phyloP scores from a whole-genome alignment of 148 eudicot genomes.

The Silene uniflora region DNA sequence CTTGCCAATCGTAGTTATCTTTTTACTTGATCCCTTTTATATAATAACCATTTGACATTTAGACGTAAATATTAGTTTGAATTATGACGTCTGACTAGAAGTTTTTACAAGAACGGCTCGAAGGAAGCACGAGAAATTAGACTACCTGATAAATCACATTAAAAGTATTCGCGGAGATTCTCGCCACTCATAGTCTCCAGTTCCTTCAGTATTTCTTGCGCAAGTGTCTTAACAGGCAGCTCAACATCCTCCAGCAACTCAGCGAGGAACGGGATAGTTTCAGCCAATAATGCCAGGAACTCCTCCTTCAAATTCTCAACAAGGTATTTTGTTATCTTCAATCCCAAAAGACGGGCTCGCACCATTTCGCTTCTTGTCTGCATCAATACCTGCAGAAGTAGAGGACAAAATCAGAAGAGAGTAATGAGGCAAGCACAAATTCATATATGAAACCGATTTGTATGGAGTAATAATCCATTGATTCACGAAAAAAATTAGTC shows the following conservation, averaged over 20 bases:
- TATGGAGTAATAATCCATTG: too few species aligned
- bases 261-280: conserved; percentile 89
- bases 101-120: too few species aligned
- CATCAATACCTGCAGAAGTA: conserved; percentile 65
- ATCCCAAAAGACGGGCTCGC: conserved; percentile 65
- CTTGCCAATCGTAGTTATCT: too few species aligned
- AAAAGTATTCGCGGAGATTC: conserved; percentile 74
- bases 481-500: too few species aligned
- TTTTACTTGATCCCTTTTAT: too few species aligned
- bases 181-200: conserved; percentile 87
- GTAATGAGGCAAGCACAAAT: not conserved
- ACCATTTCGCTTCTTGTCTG: conserved; percentile 80
- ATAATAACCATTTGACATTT: too few species aligned
- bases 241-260: conserved; percentile 92
- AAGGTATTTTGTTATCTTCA: conserved; percentile 64
- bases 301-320: conserved; percentile 85
- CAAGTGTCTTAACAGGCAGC: conserved; percentile 72
- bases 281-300: conserved; percentile 70
- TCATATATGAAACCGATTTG: too few species aligned
- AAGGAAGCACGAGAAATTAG: not conserved
- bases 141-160: conserved; percentile 22
- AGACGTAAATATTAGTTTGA: too few species aligned
- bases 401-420: not conserved
- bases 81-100: too few species aligned
- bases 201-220: conserved; percentile 87